phyloP scores from a whole-genome alignment of 2,329 filamentous ascomycete genomes.

The Colletotrichum tofieldiae region DNA sequence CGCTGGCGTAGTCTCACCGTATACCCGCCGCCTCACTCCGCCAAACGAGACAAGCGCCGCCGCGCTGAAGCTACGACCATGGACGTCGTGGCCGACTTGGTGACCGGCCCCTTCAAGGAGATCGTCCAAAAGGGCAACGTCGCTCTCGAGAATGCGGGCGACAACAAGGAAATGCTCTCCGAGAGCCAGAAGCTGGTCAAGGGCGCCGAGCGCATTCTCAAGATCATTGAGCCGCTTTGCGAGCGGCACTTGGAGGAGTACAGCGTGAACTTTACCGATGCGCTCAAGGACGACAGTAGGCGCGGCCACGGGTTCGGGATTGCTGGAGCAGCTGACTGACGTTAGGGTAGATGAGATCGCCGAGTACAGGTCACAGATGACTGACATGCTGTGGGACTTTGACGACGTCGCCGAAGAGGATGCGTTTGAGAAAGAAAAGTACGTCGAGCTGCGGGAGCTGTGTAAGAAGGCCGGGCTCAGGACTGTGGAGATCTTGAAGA shows the following conservation, averaged over 20 bases:
- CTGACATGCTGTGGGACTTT: conserved; percentile 69
- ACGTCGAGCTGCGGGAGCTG: conserved; percentile 62
- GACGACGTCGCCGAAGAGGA: conserved; percentile 68
- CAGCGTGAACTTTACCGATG: conserved; percentile 64
- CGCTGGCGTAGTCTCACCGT: not conserved
- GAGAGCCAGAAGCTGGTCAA: conserved; percentile 64
- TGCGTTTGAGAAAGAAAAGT: conserved; percentile 67
- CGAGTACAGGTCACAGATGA: conserved; percentile 62
- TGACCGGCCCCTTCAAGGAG: conserved; percentile 67
- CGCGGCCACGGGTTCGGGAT: no score
- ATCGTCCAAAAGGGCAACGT: conserved; percentile 66
- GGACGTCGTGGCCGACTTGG: conserved; percentile 60
- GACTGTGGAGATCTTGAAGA: conserved; percentile 66
- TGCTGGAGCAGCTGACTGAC: conserved; percentile 3
- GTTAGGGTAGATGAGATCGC: conserved; percentile 63
- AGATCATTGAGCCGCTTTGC: conserved; percentile 67
- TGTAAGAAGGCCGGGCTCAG: conserved; percentile 65
- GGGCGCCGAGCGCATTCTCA: conserved; percentile 65
- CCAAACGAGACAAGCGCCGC: not conserved
- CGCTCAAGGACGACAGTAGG: conserved; percentile 70
- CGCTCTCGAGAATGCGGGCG: conserved; percentile 64
- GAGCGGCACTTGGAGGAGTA: conserved; percentile 65
- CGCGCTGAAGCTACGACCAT: conserved; percentile 47
- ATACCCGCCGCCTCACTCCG: not conserved
- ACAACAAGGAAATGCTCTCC: conserved; percentile 64